Conservation (phyloP, 2,329 filamentous ascomycete species). For the Trichocomaceae sp. region DNA sequence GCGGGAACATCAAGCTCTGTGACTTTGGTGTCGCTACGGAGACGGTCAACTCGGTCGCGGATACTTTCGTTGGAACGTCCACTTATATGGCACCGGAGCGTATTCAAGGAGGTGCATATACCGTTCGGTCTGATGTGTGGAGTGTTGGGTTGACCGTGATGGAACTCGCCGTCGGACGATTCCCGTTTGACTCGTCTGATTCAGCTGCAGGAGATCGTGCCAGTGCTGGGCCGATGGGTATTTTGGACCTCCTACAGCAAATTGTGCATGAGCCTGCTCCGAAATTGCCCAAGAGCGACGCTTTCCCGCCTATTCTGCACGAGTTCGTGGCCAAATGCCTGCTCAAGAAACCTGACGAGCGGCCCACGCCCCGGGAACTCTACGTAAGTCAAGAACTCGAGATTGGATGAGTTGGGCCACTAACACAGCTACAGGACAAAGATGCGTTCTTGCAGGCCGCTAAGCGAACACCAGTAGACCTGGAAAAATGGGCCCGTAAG, state of each 20-base stretch:
- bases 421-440: slow-evolving; percentile 56
- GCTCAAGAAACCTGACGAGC: slow-evolving; percentile 77
- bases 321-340: slow-evolving; percentile 97
- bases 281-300: slow-evolving; percentile 90
- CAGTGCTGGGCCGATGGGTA: slow-evolving; percentile 73
- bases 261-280: slow-evolving; percentile 96
- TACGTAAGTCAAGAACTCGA: slow-evolving; percentile 56
- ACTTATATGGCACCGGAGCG: slow-evolving; percentile 99
- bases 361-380: slow-evolving; percentile 87
- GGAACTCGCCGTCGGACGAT: slow-evolving; percentile 95
- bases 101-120: slow-evolving; percentile 95
- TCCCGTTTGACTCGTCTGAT: slow-evolving; percentile 81
- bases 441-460: slow-evolving; percentile 94
- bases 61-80: slow-evolving; percentile 96
- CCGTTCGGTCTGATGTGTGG: slow-evolving; percentile 98
- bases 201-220: slow-evolving; percentile 65
- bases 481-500: slow-evolving; percentile 86
- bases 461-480: slow-evolving; percentile 89
- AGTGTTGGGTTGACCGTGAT: slow-evolving; percentile 93
- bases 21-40: slow-evolving; percentile 99
- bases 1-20: slow-evolving; percentile 91
- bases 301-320: slow-evolving; percentile 89
- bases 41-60: slow-evolving; percentile 93
- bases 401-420: neutral
- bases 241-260: slow-evolving; percentile 89